Evolutionary conservation across 169 alveolate genomes (phyloP), one percentile per base, ranked within the genome.

Genomic region (Cryptosporidium canis): DNA sequence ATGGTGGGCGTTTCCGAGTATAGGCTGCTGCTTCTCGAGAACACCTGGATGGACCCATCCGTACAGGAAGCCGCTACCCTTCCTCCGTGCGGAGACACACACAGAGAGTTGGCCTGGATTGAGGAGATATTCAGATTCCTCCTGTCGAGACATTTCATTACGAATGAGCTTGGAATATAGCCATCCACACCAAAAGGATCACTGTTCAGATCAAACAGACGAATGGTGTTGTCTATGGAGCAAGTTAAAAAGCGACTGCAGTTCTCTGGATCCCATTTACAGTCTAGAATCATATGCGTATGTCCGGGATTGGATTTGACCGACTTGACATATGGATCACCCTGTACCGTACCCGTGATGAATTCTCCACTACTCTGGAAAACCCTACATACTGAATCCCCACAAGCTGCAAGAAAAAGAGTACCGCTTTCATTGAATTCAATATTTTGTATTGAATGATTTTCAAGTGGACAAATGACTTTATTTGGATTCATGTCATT

Each of bases 251-350:
- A 77, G 16, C 61, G 58, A 41, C 61, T 77, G 1, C n/a, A 24
- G 5, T 77, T 48, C 0, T 7, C n/a, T 27, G 72, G 56, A n/a
- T 77, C 77, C 87, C 87, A 77, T 43, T 61, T 77, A 39, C 70
- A 77, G 44, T 61, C 70, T 45, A 77, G 39, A 41, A 77, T 53
- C 87, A 63, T 77, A 61, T 77, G 87, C 16, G 87, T 77, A 77
- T 77, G 87, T 9, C 87, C 87, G 24, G 33, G 51, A 61, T 77
- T 77, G n/a, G 71, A 44, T 61, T 61, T 77, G 7, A 44, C 72
- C 39, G 87, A 24, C 63, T 61, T 55, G n/a, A 77, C 87, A 77
- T 77, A 77, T 41, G 87, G 87, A 58, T 77, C 87, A 6, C 87
- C 87, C 44, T 45, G 65, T 21, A 77, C 87, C 33, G 87, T 77